Percentiles rank a stretch among this genome's conserved stretches.
Evolutionary conservation across 2,329 filamentous ascomycete genomes (phyloP).

Genomic region (Emmonsia crescens): DNA sequence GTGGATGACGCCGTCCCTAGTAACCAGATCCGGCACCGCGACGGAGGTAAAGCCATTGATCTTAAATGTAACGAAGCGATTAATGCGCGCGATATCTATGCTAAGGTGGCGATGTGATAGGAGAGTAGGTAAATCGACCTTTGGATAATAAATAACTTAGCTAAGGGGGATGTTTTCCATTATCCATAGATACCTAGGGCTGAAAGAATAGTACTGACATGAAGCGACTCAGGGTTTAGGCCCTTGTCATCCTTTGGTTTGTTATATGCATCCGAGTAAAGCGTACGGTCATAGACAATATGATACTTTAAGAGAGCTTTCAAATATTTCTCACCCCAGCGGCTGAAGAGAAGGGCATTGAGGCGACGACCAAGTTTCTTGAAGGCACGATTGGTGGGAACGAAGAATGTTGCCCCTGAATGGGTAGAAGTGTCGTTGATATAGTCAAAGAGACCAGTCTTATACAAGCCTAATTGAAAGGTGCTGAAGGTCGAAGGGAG

Average conservation of each 20-base stretch:
- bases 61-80: conserved; percentile 58
- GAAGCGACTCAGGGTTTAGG: conserved; percentile 36
- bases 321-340: conserved; percentile 62
- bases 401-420: conserved; percentile 65
- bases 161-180: neutral
- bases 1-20: conserved; percentile 72
- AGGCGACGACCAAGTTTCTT: conserved; percentile 56
- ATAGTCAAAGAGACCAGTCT: conserved; percentile 58
- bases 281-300: conserved; percentile 58
- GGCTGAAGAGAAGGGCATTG: conserved; percentile 79
- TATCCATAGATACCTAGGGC: neutral
- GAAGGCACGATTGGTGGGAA: conserved; percentile 74
- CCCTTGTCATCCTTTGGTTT: conserved; percentile 26
- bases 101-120: conserved; percentile 55
- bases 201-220: neutral
- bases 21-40: conserved; percentile 57
- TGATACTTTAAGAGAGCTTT: conserved; percentile 70
- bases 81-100: conserved; percentile 59
- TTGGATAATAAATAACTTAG: neutral
- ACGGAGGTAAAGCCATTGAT: conserved; percentile 65
- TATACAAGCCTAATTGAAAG: conserved; percentile 59
- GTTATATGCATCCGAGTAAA: conserved; percentile 80
- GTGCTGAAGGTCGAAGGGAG: conserved; percentile 67
- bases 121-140: conserved; percentile 58
- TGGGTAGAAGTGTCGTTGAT: conserved; percentile 46